Conservation (phyloP, 2,329 filamentous ascomycete genomes). For the Cladobotryum mycophilum region DNA sequence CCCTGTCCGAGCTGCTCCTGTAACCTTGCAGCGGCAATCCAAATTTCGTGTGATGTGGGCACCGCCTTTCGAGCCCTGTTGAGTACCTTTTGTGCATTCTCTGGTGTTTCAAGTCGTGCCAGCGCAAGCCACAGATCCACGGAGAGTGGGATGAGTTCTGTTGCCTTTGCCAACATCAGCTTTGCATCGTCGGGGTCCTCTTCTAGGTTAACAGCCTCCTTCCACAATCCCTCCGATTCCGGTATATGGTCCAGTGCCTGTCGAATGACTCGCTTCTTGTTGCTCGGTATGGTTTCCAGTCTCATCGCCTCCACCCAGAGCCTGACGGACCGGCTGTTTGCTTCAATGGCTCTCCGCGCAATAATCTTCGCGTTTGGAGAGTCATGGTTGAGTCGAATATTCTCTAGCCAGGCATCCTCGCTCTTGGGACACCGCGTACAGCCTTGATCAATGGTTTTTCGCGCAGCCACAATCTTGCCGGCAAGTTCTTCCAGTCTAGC, state of each 20-base stretch:
- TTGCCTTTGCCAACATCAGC: slow-evolving; percentile 86
- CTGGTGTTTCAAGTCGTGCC: slow-evolving; percentile 79
- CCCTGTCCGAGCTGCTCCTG: slow-evolving; percentile 82
- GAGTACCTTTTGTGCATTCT: slow-evolving; percentile 89
- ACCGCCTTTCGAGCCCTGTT: slow-evolving; percentile 93
- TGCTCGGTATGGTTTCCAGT: slow-evolving; percentile 71
- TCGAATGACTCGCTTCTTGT: slow-evolving; percentile 87
- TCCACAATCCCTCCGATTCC: slow-evolving; percentile 96
- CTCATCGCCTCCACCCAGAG: slow-evolving; percentile 96
- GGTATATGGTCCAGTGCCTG: slow-evolving; percentile 89
- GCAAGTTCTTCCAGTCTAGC: slow-evolving; percentile 88
- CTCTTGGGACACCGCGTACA: slow-evolving; percentile 89
- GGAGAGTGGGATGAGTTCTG: slow-evolving; percentile 87
- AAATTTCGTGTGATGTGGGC: slow-evolving; percentile 89
- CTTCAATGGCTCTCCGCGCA: slow-evolving; percentile 84
- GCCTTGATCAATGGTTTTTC: slow-evolving; percentile 80
- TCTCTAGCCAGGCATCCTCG: slow-evolving; percentile 93
- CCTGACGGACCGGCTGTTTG: slow-evolving; percentile 80
- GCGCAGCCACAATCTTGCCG: slow-evolving; percentile 82
- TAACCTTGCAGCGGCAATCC: slow-evolving; percentile 87
- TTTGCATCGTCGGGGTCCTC: slow-evolving; percentile 84
- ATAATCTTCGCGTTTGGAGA: slow-evolving; percentile 93
- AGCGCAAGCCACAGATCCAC: slow-evolving; percentile 94
- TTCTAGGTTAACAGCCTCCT: slow-evolving; percentile 91
- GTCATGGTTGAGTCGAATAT: slow-evolving; percentile 80